A percentile compares a stretch with the other conserved stretches of the same genome.
phyloP scores from a whole-genome alignment of 2,329 filamentous ascomycete species.

The Bipolaris bicolor region DNA sequence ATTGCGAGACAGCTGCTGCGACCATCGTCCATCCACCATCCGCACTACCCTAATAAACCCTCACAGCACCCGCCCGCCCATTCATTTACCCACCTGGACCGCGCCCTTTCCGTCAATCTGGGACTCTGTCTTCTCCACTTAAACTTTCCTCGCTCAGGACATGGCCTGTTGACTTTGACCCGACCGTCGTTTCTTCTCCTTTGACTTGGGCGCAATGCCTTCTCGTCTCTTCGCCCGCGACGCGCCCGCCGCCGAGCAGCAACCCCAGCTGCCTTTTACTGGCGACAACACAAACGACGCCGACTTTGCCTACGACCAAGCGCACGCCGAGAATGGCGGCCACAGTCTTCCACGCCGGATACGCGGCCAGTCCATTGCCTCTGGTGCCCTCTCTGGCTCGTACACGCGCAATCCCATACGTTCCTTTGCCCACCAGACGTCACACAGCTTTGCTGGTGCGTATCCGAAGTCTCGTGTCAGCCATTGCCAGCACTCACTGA shows the following conservation, averaged over 20 bases:
- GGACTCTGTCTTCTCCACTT: background rate
- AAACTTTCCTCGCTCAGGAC: conserved; percentile 1
- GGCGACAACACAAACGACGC: conserved; percentile 37
- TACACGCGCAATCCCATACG: conserved; percentile 66
- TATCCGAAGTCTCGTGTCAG: background rate
- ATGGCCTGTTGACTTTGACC: conserved; percentile 10
- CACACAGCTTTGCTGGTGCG: conserved; percentile 65
- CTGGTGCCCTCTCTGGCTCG: conserved; percentile 35
- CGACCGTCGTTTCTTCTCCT: conserved; percentile 3
- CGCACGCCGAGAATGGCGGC: conserved; percentile 31
- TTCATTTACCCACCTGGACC: conserved; percentile 3
- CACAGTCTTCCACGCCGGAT: conserved; percentile 36
- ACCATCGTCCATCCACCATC: background rate
- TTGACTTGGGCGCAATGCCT: conserved; percentile 26
- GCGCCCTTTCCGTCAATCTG: background rate
- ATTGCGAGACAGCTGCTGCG: background rate
- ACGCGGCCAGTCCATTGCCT: conserved; percentile 32
- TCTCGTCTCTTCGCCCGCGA: conserved; percentile 30
- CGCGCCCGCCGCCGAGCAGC: conserved; percentile 27
- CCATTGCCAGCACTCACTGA: conserved; percentile 31
- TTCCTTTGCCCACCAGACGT: conserved; percentile 72
- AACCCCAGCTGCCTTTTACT: conserved; percentile 39
- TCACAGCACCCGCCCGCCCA: conserved; percentile 5
- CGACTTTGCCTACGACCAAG: conserved; percentile 34
- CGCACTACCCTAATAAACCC: conserved; percentile 4